Evolutionary conservation across 305 asterid genomes (phyloP), one percentile per base, ranked within the genome.

Genomic region (Salvia sclarea): DNA sequence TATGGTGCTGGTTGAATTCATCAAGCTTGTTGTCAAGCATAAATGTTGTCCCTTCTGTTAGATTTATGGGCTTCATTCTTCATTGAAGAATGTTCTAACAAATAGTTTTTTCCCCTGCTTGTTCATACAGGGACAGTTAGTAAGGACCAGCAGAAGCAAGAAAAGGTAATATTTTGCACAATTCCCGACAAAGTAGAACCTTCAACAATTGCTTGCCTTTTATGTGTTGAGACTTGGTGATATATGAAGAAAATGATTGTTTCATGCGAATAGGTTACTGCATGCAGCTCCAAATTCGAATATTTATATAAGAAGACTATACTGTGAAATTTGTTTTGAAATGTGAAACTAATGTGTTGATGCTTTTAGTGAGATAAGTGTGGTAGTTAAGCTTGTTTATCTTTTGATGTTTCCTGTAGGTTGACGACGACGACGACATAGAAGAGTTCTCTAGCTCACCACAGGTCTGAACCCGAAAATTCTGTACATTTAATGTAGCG

Each of bases 381-480:
- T 35, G 55, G 57, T 57, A 58, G 22, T 66, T 56, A 12, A 7
- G 52, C 44, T 70, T 10, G 7, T 58, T 58, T 33, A 61, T 52
- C 30, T 22, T 41, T 64, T 55, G 44, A 49, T 69, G 66, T 44
- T 43, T 67, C 73, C 7, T 79, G 74, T 69, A 89, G 94, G 81
- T 63, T 49, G 87, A 74, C 69, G 85, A 71, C 48, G 94, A 85
- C 50, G 86, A 83, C 41, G 13, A 37, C 12, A 84, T 87, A 67
- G 91, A 87, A 77, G 90, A 85, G 70, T 74, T 82, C 74, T 83
- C 89, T 49, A 84, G 85, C 80, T 12, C 87, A 69, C 77, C 93
- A 47, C 67, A 77, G 78, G 82, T 80, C 24, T 56, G 81, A 33
- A 61, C 18, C 56, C 17, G n/a, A n/a, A 43, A 69, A 13, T 49